A percentile compares a stretch with the other conserved stretches of the same genome.
Evolutionary conservation across 352 stramenopile species (phyloP).

Genomic region (Halophytophthora batemanensis): DNA sequence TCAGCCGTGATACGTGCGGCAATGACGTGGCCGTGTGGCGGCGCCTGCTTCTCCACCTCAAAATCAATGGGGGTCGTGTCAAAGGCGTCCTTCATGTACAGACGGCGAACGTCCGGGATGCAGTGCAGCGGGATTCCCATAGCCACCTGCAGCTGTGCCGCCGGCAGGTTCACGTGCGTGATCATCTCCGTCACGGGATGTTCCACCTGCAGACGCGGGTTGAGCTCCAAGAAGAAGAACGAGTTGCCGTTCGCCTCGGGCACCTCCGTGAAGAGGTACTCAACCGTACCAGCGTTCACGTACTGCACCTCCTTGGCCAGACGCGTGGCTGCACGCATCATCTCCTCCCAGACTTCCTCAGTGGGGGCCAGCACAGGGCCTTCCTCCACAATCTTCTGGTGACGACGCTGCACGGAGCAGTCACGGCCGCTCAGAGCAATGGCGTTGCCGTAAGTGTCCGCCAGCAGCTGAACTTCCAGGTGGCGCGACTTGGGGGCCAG

Average conservation of each 20-base stretch:
- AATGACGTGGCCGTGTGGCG: slow-evolving; percentile 95
- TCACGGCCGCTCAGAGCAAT: slow-evolving; percentile 98
- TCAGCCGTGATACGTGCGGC: slow-evolving; percentile 99
- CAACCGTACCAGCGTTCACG: slow-evolving; percentile 98
- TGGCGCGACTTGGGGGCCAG: slow-evolving; percentile 95
- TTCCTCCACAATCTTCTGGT: slow-evolving; percentile 99
- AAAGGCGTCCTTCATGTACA: slow-evolving; percentile 96
- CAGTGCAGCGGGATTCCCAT: slow-evolving; percentile 99
- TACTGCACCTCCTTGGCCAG: slow-evolving; percentile 99
- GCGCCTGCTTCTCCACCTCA: slow-evolving; percentile 75
- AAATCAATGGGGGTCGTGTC: slow-evolving; percentile 96
- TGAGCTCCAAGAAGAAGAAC: slow-evolving; percentile 99
- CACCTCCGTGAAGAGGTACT: slow-evolving; percentile 99
- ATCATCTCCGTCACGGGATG: slow-evolving; percentile 99
- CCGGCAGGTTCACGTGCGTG: slow-evolving; percentile 96
- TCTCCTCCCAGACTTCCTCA: slow-evolving; percentile 95
- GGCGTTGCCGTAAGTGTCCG: slow-evolving; percentile 97
- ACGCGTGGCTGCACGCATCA: slow-evolving; percentile 97
- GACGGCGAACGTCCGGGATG: slow-evolving; percentile 97
- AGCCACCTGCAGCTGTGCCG: slow-evolving; percentile 96
- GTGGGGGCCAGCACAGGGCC: slow-evolving; percentile 93
- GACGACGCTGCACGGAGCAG: slow-evolving; percentile 98
- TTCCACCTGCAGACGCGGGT: slow-evolving; percentile 98
- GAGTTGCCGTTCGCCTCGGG: slow-evolving; percentile 88
- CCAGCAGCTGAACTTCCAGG: slow-evolving; percentile 99